Conservation (phyloP, 306 rosid genomes). For the Gastrolobium villosum region DNA sequence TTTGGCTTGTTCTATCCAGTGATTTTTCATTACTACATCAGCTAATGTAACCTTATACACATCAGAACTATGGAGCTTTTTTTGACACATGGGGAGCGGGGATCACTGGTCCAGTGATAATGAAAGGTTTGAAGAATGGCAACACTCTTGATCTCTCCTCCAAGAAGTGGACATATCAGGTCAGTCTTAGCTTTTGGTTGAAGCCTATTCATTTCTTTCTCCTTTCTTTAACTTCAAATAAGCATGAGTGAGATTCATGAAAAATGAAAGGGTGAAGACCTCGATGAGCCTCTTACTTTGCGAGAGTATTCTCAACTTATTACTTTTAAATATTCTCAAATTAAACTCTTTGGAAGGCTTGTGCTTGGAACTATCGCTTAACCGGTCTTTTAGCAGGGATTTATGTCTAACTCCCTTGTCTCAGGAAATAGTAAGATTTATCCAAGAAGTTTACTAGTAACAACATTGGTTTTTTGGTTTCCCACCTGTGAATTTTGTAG, state of each 20-base stretch:
- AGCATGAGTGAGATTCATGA: slow-evolving; percentile 10
- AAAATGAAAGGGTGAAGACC: neutral
- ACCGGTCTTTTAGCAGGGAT: neutral
- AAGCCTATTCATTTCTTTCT: slow-evolving; percentile 27
- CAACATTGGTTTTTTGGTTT: neutral
- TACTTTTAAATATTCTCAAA: neutral
- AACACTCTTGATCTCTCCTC: slow-evolving; percentile 82
- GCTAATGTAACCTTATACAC: slow-evolving; percentile 40
- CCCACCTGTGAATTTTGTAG: neutral
- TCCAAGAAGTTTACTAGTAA: neutral
- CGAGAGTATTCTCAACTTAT: too few relatives aligned
- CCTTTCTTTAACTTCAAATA: slow-evolving; percentile 2
- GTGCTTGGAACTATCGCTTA: neutral
- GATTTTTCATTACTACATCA: neutral
- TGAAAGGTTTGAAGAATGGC: slow-evolving; percentile 70
- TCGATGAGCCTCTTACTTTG: neutral
- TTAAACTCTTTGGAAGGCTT: slow-evolving; percentile 14
- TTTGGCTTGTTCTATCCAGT: slow-evolving; percentile 13
- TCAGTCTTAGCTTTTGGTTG: slow-evolving; percentile 47
- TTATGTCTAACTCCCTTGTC: slow-evolving; percentile 1
- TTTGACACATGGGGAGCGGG: slow-evolving; percentile 81
- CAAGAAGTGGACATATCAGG: slow-evolving; percentile 92
- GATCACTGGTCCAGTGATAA: slow-evolving; percentile 89
- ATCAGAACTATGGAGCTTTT: slow-evolving; percentile 90
- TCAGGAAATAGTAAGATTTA: neutral